Percentiles rank a stretch among this genome's conserved stretches.
These are phyloP conservation scores for Leucocoprinus sp. DNA, from an alignment of 768 basidiomycete species.

Conservation along the genomic window DNA sequence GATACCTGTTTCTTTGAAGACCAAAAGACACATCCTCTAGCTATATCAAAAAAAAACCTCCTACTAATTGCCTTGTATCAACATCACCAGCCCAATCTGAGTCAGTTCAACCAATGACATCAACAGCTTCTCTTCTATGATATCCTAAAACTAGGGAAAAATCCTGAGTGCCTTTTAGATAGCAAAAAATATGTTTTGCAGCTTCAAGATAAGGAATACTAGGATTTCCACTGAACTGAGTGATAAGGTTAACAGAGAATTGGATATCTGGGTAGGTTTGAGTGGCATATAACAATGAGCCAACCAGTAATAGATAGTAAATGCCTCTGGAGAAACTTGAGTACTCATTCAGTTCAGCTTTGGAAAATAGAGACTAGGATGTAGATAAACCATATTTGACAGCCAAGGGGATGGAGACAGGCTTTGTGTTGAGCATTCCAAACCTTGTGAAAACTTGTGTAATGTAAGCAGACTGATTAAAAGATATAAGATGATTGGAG, in stretches of 20 bases:
- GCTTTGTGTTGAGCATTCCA: conserved; percentile 14
- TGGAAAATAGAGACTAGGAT: not conserved
- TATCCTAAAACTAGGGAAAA: not conserved
- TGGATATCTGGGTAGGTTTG: conserved; percentile 8
- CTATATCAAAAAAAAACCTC: conserved; percentile 20
- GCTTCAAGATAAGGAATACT: conserved; percentile 12
- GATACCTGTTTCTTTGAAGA: not conserved
- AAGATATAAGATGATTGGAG: conserved; percentile 14
- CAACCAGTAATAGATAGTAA: conserved; percentile 2
- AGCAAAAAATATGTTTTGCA: conserved; percentile 12
- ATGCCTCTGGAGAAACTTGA: conserved; percentile 3
- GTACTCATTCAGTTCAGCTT: not conserved
- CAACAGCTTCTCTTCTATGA: not conserved
- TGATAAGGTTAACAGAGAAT: conserved; percentile 1
- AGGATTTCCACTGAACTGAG: conserved; percentile 13
- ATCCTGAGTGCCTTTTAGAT: conserved; percentile 14
- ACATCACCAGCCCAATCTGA: conserved; percentile 13
- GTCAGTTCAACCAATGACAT: conserved; percentile 11
- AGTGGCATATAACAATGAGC: conserved; percentile 2
- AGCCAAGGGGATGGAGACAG: conserved; percentile 17
- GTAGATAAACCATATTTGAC: not conserved
- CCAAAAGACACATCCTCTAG: not conserved
- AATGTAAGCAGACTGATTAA: conserved; percentile 20
- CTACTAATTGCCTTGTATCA: conserved; percentile 21
- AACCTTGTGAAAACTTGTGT: conserved; percentile 15